Conservation (phyloP, 2,329 filamentous ascomycete species). For the Dactylellina sp. region DNA sequence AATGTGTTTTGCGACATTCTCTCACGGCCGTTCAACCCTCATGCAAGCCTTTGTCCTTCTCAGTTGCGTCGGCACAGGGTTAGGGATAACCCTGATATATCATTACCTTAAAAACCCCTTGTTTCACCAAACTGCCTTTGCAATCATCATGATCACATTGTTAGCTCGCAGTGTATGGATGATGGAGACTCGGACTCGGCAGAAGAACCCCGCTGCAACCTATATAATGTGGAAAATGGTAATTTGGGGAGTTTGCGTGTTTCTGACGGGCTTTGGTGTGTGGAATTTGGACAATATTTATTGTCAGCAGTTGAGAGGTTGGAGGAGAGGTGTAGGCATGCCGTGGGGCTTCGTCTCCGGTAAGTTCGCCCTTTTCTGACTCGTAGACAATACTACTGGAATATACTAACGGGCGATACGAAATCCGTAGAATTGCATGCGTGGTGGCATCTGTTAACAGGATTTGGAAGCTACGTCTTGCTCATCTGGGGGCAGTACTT, state of each 20-base stretch:
- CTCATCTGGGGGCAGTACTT: conserved; percentile 83
- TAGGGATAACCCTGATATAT: conserved; percentile 83
- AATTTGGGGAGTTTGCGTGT: conserved; percentile 74
- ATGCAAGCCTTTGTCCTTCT: conserved; percentile 68
- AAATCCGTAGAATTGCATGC: conserved; percentile 61
- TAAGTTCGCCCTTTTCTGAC: conserved; percentile 35
- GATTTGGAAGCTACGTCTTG: conserved; percentile 84
- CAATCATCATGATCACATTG: conserved; percentile 76
- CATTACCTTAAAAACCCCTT: conserved; percentile 82
- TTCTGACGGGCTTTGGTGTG: conserved; percentile 78
- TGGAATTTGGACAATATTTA: conserved; percentile 85
- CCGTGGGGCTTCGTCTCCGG: conserved; percentile 80
- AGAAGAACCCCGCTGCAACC: conserved; percentile 68
- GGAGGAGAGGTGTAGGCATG: conserved; percentile 76
- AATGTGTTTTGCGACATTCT: conserved; percentile 76
- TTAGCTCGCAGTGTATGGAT: conserved; percentile 80
- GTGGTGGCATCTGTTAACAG: conserved; percentile 80
- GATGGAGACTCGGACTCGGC: conserved; percentile 73
- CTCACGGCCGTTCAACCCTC: conserved; percentile 71
- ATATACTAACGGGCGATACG: conserved; percentile 8
- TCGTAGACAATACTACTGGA: conserved; percentile 2
- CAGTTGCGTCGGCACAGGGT: conserved; percentile 69
- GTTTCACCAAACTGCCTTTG: conserved; percentile 86
- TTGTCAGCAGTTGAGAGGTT: conserved; percentile 74
- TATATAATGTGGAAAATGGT: conserved; percentile 82